Conservation (phyloP, 257 asterid genomes). For the Salvia hispanica region DNA sequence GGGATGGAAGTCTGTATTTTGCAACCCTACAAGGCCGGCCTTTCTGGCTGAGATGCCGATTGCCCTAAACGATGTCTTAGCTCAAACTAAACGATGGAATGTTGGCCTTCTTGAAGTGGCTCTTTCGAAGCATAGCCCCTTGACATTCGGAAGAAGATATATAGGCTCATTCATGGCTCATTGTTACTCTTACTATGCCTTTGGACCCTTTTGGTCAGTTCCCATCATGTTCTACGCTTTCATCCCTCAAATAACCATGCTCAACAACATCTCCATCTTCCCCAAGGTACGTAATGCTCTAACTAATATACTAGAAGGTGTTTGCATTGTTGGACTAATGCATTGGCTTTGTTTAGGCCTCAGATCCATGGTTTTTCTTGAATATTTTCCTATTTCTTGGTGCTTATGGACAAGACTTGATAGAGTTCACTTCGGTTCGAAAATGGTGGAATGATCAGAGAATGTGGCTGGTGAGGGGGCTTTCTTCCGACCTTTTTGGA, state of each 20-base stretch:
- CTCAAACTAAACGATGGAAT: constrained; percentile 66
- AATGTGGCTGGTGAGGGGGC: constrained; percentile 66
- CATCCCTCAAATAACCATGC: constrained; percentile 59
- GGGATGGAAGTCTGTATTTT: constrained; percentile 76
- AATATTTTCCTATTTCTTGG: constrained; percentile 60
- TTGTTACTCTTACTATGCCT: constrained; percentile 57
- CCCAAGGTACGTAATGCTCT: constrained; percentile 77
- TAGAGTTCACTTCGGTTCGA: constrained; percentile 51
- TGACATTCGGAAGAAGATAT: constrained; percentile 48
- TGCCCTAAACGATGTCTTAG: constrained; percentile 51
- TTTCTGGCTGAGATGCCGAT: constrained; percentile 71
- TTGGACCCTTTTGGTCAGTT: constrained; percentile 66
- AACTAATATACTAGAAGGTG: neutral
- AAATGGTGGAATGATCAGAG: constrained; percentile 92
- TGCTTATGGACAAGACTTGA: constrained; percentile 66
- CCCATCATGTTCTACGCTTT: constrained; percentile 59
- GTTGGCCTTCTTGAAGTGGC: constrained; percentile 76
- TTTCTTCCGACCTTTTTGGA: constrained; percentile 58
- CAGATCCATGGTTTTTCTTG: constrained; percentile 56
- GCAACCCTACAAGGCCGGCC: constrained; percentile 67
- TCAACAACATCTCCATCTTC: constrained; percentile 51
- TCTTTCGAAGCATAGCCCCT: constrained; percentile 55
- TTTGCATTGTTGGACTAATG: neutral
- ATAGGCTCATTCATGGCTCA: constrained; percentile 58
- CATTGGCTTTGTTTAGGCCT: constrained; percentile 40